phyloP scores from a whole-genome alignment of 2,329 filamentous ascomycete genomes.

The Xylaria sp. region DNA sequence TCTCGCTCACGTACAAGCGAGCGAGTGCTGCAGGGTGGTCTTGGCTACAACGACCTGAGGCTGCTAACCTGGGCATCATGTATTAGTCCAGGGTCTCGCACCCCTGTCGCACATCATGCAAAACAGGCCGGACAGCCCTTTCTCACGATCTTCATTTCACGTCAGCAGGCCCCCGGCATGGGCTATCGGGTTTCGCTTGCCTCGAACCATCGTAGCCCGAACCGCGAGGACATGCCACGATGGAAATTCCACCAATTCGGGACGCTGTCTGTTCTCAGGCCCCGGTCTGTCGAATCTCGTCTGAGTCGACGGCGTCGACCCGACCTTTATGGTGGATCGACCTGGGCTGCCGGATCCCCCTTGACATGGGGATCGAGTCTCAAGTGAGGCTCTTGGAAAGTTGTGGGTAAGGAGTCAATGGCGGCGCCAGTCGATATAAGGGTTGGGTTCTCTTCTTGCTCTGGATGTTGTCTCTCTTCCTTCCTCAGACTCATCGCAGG shows the following conservation, averaged over 20 bases:
- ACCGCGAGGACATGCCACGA: neutral
- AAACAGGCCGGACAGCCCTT: constrained; percentile 2
- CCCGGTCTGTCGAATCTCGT: neutral
- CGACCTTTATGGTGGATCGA: constrained; percentile 14
- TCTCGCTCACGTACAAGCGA: neutral
- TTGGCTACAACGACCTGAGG: too few relatives aligned
- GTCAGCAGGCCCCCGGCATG: neutral
- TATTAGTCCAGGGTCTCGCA: neutral
- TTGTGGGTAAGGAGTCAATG: neutral
- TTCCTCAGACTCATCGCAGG: constrained; percentile 2
- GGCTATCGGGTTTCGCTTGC: neutral
- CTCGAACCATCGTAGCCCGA: neutral
- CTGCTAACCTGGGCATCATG: neutral
- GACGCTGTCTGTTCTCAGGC: neutral
- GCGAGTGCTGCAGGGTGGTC: neutral
- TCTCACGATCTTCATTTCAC: constrained; percentile 4
- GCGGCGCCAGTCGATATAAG: constrained; percentile 1
- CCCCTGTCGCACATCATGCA: constrained; percentile 5
- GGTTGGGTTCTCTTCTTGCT: neutral
- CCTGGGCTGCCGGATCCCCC: constrained; percentile 11
- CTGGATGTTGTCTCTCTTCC: neutral
- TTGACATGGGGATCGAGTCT: neutral
- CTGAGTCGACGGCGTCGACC: constrained; percentile 1
- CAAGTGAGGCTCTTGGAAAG: constrained; percentile 6
- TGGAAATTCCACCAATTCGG: neutral